A percentile compares a stretch with the other conserved stretches of the same genome.
Conservation (phyloP, 2,329 filamentous ascomycete species). For the Ambrosiella cleistominuta region DNA sequence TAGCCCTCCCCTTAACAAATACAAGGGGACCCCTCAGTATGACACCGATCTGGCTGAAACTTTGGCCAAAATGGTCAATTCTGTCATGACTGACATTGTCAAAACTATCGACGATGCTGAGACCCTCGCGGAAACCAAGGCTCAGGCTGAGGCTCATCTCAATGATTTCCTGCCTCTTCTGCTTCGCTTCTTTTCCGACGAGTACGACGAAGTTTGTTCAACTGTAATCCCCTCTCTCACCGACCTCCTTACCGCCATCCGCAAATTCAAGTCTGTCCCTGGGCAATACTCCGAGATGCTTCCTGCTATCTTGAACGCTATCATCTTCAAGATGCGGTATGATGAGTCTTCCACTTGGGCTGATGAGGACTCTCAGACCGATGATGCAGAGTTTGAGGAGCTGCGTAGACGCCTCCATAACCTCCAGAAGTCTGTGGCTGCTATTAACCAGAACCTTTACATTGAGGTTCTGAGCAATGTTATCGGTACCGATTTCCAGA, state of each 20-base stretch:
- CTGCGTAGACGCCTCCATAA: conserved; percentile 77
- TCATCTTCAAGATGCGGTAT: conserved; percentile 92
- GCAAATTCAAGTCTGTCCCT: conserved; percentile 60
- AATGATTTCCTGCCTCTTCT: conserved; percentile 73
- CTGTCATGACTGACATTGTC: conserved; percentile 70
- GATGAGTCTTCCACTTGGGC: conserved; percentile 91
- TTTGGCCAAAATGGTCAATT: conserved; percentile 90
- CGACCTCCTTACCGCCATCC: conserved; percentile 77
- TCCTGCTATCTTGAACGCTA: conserved; percentile 72
- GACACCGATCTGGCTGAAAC: conserved; percentile 91
- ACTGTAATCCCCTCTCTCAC: conserved; percentile 87
- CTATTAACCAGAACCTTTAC: conserved; percentile 74
- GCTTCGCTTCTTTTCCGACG: conserved; percentile 87
- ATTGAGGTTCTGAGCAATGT: conserved; percentile 75
- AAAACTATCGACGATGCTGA: conserved; percentile 57
- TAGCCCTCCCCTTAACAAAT: conserved; percentile 63
- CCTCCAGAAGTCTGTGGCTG: conserved; percentile 80
- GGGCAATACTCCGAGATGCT: conserved; percentile 66
- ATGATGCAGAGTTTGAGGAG: conserved; percentile 95
- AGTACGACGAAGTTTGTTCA: conserved; percentile 95
- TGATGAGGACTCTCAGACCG: conserved; percentile 82
- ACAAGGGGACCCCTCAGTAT: conserved; percentile 67
- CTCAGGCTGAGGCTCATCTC: conserved; percentile 64
- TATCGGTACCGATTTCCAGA: conserved; percentile 73
- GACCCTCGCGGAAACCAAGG: conserved; percentile 44